Evolutionary conservation across 2,329 filamentous ascomycete genomes (phyloP), one percentile per base, ranked within the genome.

Genomic region (Myriosclerotinia curreyana): DNA sequence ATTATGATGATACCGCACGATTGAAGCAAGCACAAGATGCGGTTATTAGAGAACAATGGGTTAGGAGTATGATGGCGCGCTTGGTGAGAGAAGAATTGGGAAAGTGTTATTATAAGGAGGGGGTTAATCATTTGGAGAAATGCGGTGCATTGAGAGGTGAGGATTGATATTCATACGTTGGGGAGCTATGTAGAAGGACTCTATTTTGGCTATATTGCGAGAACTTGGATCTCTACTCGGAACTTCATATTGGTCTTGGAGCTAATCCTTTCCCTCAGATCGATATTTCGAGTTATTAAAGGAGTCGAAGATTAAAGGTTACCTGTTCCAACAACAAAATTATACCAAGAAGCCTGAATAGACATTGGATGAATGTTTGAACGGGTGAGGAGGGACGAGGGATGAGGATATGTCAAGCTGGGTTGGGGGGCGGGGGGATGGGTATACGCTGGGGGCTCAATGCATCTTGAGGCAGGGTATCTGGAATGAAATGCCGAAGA

Each of bases 41-140:
- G 69, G 84, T 95, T 64, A 85, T 95, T 72, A 84, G 90, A 68
- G 91, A 95, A 80, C 91, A 95, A 80, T 95, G 91, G 91, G 90
- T 95, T 66, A 87, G 86, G 76, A 87, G 88, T 76, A 95, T 95
- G 91, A 95, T 93, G 91, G 89, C 89, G 65, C 83, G 91, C 67
- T 79, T 95, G 68, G 89, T 95, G 63, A 82, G 89, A 69, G 89
- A 94, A 76, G 91, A 95, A 81, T 81, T 95, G 80, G 83, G 87
- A 77, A 94, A 92, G 80, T 95, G 91, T 81, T 95, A 95, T 79
- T 86, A 86, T 77, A 83, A 86, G 71, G 89, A 95, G 79, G 91
- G 91, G 64, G 89, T 93, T 70, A 95, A 95, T 77, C 91, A 95
- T 76, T 78, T 95, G 76, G 91, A 94, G 83, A 95, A 94, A 80